These are phyloP conservation scores for Miamiensis avidus DNA, from an alignment of 169 alveolate genomes.

Conservation along the genomic window DNA sequence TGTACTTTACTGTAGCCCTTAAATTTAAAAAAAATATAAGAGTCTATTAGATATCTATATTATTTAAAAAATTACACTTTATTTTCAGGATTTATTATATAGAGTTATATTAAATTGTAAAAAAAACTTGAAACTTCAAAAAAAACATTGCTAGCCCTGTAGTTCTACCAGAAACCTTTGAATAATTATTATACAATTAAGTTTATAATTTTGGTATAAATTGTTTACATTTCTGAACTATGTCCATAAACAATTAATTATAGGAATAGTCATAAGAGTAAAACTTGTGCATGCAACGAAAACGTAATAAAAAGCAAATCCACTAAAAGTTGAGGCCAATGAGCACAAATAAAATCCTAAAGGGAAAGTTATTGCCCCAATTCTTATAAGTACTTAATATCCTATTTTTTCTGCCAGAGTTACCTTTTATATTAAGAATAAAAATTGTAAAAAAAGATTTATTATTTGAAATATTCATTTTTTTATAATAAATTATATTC, in stretches of 20 bases:
- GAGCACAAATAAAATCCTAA: neutral
- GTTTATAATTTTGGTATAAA: too few species aligned
- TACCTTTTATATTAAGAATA: neutral
- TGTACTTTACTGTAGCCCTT: neutral
- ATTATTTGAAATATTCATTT: too few species aligned
- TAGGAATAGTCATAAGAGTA: neutral
- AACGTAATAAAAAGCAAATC: neutral
- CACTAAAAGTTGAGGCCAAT: neutral
- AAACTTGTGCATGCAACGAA: neutral
- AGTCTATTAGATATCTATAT: too few species aligned
- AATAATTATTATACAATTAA: too few species aligned
- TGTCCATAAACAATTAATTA: neutral
- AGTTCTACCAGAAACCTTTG: neutral
- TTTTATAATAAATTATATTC: too few species aligned
- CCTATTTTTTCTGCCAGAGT: neutral
- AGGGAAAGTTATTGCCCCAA: neutral
- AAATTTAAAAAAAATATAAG: too few species aligned
- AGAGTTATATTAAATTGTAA: neutral
- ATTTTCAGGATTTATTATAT: neutral
- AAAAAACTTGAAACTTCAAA: neutral
- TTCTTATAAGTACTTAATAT: neutral
- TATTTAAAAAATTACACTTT: neutral
- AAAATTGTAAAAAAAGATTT: neutral
- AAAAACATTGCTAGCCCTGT: neutral
- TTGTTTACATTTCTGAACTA: neutral